Base-by-base conservation (phyloP, 1,284 basidiomycete genomes). In the Fistulina hepatica region DNA sequence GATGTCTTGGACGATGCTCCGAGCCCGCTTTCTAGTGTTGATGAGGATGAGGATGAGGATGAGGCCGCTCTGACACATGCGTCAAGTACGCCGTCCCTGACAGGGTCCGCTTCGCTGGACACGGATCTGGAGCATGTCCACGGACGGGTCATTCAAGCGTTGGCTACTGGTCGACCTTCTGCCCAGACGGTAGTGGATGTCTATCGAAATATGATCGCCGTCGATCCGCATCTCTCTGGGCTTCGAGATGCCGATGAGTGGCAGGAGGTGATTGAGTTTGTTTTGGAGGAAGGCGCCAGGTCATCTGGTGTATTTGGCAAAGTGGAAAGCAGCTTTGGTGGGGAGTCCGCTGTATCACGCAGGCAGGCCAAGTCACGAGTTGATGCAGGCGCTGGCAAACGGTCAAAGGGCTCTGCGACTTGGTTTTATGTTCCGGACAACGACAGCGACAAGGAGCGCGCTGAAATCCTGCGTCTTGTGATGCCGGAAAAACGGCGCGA, bases 371-470 rank as follows among this genome's bases (percentile, higher is more conserved):
- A 27, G 23, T 17, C 30, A 25, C 48, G 35, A 32, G 12, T 37
- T 38, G 12, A 26, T 30, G 13, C 19, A 31, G 10, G 9, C 37
- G 19, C 50, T 73, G 70, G 71, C 71, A 44, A 63, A 65, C 20
- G 60, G 58, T 11, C 65, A 73, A 44, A 60, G 63, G 12, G 60
- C 64, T 12, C 55, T 78, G 67, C 77, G 25, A 71, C 76, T 47
- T 85, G 79, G 75, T 85, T 82, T 53, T 85, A 85, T 51, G 69
- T 80, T 8, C 74, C 81, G 0, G 78, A 82, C 48, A 52, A 60
- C 46, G 81, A 85, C 49, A 64, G 68, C 44, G 81, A 85, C 52
- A 60, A 63, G 42, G 81, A 83, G 43, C 67, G 81, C 11, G 80
- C 81, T 28, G 56, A 59, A 42, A 55, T 84, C 37, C 67, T 83